phyloP scores from a whole-genome alignment of 2,329 filamentous ascomycete genomes.

The Ceratocystis alfenasii region DNA sequence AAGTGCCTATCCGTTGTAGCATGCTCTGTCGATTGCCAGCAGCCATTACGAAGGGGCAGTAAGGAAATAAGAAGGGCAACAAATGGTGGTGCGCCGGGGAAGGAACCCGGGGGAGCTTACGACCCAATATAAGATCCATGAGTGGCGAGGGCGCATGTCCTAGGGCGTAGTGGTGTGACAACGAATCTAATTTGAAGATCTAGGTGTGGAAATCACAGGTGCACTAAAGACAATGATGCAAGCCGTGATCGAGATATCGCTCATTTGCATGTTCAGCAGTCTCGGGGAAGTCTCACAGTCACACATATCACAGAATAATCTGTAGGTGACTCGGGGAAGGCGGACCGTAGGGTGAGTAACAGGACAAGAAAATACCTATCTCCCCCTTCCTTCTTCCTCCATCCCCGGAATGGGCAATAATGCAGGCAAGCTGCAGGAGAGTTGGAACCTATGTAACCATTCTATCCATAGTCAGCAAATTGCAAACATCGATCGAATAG shows the following conservation, averaged over 20 bases:
- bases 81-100: background rate
- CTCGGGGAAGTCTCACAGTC: background rate
- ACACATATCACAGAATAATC: background rate
- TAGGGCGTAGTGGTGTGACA: background rate
- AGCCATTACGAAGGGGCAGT: background rate
- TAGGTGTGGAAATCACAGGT: background rate
- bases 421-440: background rate
- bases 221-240: background rate
- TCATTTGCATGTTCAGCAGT: background rate
- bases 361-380: background rate
- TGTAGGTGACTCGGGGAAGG: background rate
- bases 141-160: background rate
- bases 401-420: background rate
- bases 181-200: background rate
- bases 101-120: background rate
- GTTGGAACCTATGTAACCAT: background rate
- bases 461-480: background rate
- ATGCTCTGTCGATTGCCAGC: background rate
- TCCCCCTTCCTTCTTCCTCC: too few species aligned
- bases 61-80: background rate
- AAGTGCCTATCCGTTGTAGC: too few species aligned
- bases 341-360: background rate
- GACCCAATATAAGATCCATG: background rate
- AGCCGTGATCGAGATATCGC: background rate
- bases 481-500: background rate